Base-by-base conservation (phyloP, 495 filamentous ascomycete species). In the Staphylotrichum tortipilum region DNA sequence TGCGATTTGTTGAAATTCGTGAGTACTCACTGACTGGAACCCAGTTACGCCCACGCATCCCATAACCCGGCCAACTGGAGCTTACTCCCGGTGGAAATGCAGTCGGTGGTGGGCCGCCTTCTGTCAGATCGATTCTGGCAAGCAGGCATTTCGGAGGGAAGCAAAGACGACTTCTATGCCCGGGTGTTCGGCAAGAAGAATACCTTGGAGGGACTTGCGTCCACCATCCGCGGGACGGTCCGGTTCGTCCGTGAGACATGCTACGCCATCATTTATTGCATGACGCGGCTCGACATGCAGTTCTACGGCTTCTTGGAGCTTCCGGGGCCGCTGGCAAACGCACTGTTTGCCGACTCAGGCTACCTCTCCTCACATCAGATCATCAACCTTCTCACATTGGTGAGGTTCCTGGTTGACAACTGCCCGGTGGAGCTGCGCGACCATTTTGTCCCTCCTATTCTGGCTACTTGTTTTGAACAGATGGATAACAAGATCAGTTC, bases 81-180 rank as follows among this genome's bases (percentile, higher is more conserved):
- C 18, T 75, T 78, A 35, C 68, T 95, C n/a, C 82, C 89, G 10
- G 68, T 72, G 30, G 88, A 95, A 34, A 84, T 91, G 77, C 82
- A 77, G 49, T 69, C 73, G 10, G 80, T 95, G 14, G 83, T 95
- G 24, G 79, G 79, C 28, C 81, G 86, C 6, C 87, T 96, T 39
- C 70, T 99, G 15, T 94, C 89, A 2, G 92, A 99, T 68, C 84
- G 92, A 21, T 97, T 99, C 61, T 99, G 92, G 92, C 92, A 99
- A 76, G 86, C 91, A 14, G 92, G 92, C 14, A 99, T 99, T 34
- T 96, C 92, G 0, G 85, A 78, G 54, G 92, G 94, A 22, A 96
- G 85, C 56, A 85, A 89, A 57, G 92, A 97, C 44, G 89, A 95
- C 29, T 99, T 99, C 61, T 97, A 95, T 66, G 87, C 92, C 35